These are phyloP conservation scores for Ceriops decandra DNA, from an alignment of 345 rosid species.

Conservation along the genomic window DNA sequence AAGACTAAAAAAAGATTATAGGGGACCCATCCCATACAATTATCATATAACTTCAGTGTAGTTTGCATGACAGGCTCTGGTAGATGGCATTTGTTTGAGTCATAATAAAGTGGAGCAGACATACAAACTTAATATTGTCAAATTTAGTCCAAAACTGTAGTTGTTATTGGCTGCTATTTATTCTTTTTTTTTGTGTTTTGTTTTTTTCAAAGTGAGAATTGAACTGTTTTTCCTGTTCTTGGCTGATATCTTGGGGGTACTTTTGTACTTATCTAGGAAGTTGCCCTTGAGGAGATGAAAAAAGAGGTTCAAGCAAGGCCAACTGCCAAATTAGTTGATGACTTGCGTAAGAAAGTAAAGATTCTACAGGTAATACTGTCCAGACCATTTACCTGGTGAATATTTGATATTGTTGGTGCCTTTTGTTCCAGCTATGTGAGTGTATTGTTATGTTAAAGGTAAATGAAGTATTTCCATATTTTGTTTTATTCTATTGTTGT, in stretches of 20 bases:
- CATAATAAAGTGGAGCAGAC: too few relatives aligned
- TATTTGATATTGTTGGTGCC: background rate
- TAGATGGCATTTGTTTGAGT: too few relatives aligned
- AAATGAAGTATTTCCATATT: background rate
- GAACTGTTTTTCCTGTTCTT: too few relatives aligned
- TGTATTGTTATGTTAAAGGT: background rate
- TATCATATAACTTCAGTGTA: too few relatives aligned
- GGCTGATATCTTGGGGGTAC: too few relatives aligned
- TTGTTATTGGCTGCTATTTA: background rate
- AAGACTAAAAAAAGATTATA: too few relatives aligned
- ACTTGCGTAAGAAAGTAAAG: constrained; percentile 93
- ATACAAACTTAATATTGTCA: too few relatives aligned
- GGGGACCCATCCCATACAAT: too few relatives aligned
- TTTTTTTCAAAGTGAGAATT: background rate
- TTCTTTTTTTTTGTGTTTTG: constrained; percentile 1
- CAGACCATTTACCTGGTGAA: background rate
- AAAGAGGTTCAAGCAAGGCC: constrained; percentile 92
- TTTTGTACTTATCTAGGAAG: constrained; percentile 48
- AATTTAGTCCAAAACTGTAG: background rate
- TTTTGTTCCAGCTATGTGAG: background rate
- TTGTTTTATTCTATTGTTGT: background rate
- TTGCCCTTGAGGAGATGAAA: constrained; percentile 76
- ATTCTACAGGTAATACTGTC: constrained; percentile 70
- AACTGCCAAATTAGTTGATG: constrained; percentile 86
- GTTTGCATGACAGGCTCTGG: too few relatives aligned